Evolutionary conservation across 306 rosid species (phyloP), one percentile per base, ranked within the genome.

Genomic region (Echinosophora koreensis): DNA sequence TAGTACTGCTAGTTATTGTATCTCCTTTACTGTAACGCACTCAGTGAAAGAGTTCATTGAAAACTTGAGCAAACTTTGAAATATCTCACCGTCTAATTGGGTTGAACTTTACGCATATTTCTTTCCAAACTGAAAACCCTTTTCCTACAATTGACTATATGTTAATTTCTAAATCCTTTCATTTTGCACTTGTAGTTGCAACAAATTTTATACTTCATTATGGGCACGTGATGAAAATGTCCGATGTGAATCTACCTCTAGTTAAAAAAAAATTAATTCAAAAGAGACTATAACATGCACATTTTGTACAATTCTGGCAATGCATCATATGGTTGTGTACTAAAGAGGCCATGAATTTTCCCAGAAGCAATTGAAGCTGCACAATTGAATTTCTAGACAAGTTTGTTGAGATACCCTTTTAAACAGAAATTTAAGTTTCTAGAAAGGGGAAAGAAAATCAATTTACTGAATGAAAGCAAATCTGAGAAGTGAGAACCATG

Each of bases 381-480:
- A 30, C 47, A 41, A 56, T 6, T 66, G 65, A 35, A 27, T 17
- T 38, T 56, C 42, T 57, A 57, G 7, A 32, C 49, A 57, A 46
- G 76, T 49, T 35, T 68, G 1, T 18, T 34, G 5, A 69, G 52
- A 47, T 6, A 18, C 51, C 18, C n/a, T 57, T 28, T 34, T 3
- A 22, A 60, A 16, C 28, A 50, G n/a, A 60, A 38, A 69, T 27
- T 61, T 16, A 27, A 4, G 51, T 71, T 28, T 18, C 13, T 13
- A 39, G 14, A 28, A 52, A 32, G 41, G 42, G 41, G 28, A 63
- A 13, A 63, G 51, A 47, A 49, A 72, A 58, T 27, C 49, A 64
- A 63, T 18, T 64, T 16, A 11, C 52, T 51, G 35, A 6, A 27
- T 64, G 54, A 44, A 37, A 28, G 60, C 14, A 64, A 28, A 41